phyloP scores from a whole-genome alignment of 768 basidiomycete genomes.

The Lactarius pseudohatsudake region DNA sequence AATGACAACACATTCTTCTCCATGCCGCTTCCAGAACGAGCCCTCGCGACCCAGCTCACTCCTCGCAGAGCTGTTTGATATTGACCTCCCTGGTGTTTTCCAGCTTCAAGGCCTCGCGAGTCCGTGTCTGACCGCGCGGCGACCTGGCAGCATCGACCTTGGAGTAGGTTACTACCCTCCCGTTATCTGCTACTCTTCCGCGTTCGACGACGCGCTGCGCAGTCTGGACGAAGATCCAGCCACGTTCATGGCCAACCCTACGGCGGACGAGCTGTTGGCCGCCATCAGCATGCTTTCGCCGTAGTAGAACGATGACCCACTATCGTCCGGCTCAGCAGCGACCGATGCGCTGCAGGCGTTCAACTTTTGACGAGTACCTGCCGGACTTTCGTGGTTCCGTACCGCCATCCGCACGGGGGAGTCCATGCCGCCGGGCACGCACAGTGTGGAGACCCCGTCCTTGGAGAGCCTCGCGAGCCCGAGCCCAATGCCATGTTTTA shows the following conservation, averaged over 20 bases:
- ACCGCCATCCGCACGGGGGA: no score
- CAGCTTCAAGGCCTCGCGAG: not conserved
- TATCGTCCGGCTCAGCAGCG: no score
- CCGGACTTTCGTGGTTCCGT: no score
- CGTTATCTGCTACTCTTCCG: not conserved
- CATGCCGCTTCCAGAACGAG: not conserved
- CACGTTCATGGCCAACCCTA: not conserved
- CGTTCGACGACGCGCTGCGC: not conserved
- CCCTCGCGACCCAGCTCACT: not conserved
- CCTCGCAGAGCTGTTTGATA: not conserved
- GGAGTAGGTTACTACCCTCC: slow-evolving; percentile 6
- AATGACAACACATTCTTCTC: not conserved
- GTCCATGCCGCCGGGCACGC: no score
- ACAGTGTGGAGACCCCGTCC: not conserved
- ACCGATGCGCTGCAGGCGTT: no score
- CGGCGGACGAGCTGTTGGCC: slow-evolving; percentile 1
- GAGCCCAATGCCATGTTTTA: not conserved
- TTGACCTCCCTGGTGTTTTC: not conserved
- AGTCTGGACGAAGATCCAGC: slow-evolving; percentile 6
- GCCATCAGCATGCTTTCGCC: not conserved
- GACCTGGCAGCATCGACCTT: slow-evolving; percentile 16
- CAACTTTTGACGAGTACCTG: no score
- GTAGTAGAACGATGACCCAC: not conserved
- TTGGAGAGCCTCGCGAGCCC: not conserved
- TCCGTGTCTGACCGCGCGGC: slow-evolving; percentile 1